Base-by-base conservation (phyloP, 2,329 filamentous ascomycete species). In the Sclerotinia nivalis region DNA sequence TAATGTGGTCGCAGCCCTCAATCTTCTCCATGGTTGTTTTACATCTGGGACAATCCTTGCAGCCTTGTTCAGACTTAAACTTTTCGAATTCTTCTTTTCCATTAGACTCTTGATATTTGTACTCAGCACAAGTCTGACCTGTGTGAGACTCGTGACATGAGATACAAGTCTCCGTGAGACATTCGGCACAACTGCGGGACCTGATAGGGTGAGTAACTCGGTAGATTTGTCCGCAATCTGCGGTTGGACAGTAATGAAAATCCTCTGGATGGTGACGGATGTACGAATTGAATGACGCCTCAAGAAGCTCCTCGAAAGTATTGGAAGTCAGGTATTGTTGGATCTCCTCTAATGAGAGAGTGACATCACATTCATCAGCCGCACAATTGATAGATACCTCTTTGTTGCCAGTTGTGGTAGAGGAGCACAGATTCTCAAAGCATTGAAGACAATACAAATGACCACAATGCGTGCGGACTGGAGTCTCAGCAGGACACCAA, bases 1-100 rank as follows among this genome's bases (percentile, higher is more conserved):
- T 73, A 71, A 86, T 82, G 72, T 85, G 83, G 71, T 84, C 80
- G 70, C 84, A 86, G 0, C 84, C 84, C 0, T 76, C 69, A 4
- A 45, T 71, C 55, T 77, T 79, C 66, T 77, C 69, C 9, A 78
- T 76, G 1, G 71, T 20, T 2, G 71, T 70, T 20, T 67, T 72
- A 69, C 77, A 80, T 34, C 73, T 73, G 0, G 75, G 82, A 45
- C 83, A 85, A 54, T 80, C 76, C 62, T 82, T 80, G 13, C 82
- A 79, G 0, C 80, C 80, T 0, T 80, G 69, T 40, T 79, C 69
- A 40, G 75, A 70, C 75, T 82, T 83, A 0, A 73, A 69, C 69
- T 74, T 74, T 13, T 62, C 34, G 4, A 73, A 71, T 15, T 64
- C 71, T 37, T 69, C 65, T 10, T 37, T 49, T 2, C 64, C 69